phyloP scores from a whole-genome alignment of 2,329 filamentous ascomycete genomes.

The Orbilia blumenaviensis region DNA sequence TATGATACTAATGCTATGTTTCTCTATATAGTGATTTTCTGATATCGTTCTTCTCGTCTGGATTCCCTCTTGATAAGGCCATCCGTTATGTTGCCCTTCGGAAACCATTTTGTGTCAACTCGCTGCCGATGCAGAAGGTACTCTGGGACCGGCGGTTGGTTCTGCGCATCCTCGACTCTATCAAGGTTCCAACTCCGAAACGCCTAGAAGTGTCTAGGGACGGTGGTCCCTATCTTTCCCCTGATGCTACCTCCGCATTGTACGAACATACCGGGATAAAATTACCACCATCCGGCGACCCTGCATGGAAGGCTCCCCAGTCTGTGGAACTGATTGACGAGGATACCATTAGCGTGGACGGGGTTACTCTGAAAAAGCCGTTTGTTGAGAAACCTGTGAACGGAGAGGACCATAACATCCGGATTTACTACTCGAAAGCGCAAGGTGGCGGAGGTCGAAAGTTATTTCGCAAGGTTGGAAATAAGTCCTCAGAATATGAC shows the following conservation, averaged over 20 bases:
- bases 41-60: slow-evolving; percentile 98
- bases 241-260: slow-evolving; percentile 81
- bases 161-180: slow-evolving; percentile 83
- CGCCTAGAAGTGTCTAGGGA: slow-evolving; percentile 92
- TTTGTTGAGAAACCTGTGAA: slow-evolving; percentile 99
- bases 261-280: slow-evolving; percentile 79
- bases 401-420: slow-evolving; percentile 97
- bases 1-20: background rate
- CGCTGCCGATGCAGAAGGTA: slow-evolving; percentile 95
- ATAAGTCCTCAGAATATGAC: slow-evolving; percentile 97
- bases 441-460: slow-evolving; percentile 88
- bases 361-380: slow-evolving; percentile 81
- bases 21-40: slow-evolving; percentile 74
- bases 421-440: slow-evolving; percentile 92
- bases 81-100: slow-evolving; percentile 93
- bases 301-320: slow-evolving; percentile 64
- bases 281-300: slow-evolving; percentile 62
- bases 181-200: slow-evolving; percentile 87
- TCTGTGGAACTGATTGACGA: slow-evolving; percentile 87
- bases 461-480: slow-evolving; percentile 95
- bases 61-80: slow-evolving; percentile 95
- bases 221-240: slow-evolving; percentile 81
- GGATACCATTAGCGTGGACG: slow-evolving; percentile 88
- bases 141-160: slow-evolving; percentile 95
- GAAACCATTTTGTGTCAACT: slow-evolving; percentile 97